phyloP scores from a whole-genome alignment of 805 yeast genomes.

The Metschnikowia corniflorae region DNA sequence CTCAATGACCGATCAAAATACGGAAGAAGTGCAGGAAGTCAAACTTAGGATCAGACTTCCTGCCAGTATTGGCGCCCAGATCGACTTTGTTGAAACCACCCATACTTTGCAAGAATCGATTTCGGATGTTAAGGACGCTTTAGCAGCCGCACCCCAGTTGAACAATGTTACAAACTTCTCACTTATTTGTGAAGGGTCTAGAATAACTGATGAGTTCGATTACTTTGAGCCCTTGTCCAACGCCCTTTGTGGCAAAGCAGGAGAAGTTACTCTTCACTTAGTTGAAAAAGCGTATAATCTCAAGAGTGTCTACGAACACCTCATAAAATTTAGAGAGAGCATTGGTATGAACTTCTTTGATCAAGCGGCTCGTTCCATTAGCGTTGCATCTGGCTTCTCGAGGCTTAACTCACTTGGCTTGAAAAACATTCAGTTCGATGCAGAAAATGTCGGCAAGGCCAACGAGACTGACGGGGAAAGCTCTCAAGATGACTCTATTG shows the following conservation, averaged over 20 bases:
- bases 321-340: constrained; percentile 58
- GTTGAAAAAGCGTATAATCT: constrained; percentile 58
- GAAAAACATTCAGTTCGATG: constrained; percentile 24
- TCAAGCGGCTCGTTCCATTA: constrained; percentile 41
- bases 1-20: constrained; percentile 17
- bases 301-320: constrained; percentile 57
- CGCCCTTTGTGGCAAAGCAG: constrained; percentile 20
- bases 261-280: constrained; percentile 41
- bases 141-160: constrained; percentile 54
- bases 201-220: constrained; percentile 27
- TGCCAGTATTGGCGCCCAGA: constrained; percentile 16
- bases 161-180: constrained; percentile 60
- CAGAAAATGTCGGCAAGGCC: constrained; percentile 3
- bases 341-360: constrained; percentile 49
- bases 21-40: constrained; percentile 19
- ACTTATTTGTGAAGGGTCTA: constrained; percentile 36
- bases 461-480: constrained; percentile 8
- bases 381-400: constrained; percentile 47
- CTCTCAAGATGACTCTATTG: constrained; percentile 9
- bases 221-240: constrained; percentile 28
- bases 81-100: constrained; percentile 26
- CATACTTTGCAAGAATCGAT: constrained; percentile 45
- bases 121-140: constrained; percentile 54
- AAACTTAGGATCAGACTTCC: constrained; percentile 23
- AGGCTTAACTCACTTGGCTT: constrained; percentile 43